phyloP scores from a whole-genome alignment of 768 basidiomycete genomes.

The Leccinum aurantiacum region DNA sequence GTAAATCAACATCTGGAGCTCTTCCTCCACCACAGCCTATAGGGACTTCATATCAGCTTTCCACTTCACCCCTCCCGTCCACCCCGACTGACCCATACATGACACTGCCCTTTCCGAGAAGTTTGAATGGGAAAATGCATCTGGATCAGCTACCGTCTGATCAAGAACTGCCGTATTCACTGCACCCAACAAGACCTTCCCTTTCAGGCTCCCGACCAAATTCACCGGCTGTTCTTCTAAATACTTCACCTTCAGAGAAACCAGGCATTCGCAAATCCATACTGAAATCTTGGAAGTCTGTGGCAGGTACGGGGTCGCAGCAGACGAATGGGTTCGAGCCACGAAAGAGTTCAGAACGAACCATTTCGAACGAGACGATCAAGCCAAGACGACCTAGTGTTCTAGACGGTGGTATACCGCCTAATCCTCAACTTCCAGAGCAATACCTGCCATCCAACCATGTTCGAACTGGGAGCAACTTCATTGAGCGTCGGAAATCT shows the following conservation, averaged over 20 bases:
- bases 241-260: constrained; percentile 40
- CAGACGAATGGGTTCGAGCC: constrained; percentile 33
- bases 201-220: constrained; percentile 34
- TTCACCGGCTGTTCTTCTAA: constrained; percentile 21
- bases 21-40: constrained; percentile 35
- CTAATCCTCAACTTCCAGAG: constrained; percentile 62
- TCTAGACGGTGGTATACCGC: constrained; percentile 49
- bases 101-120: constrained; percentile 30
- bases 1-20: constrained; percentile 44
- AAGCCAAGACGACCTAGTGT: constrained; percentile 49
- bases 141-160: constrained; percentile 63
- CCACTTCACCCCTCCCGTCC: constrained; percentile 34
- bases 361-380: constrained; percentile 34
- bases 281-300: constrained; percentile 61
- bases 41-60: constrained; percentile 35
- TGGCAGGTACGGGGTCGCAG: constrained; percentile 36
- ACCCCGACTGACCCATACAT: constrained; percentile 33
- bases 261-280: constrained; percentile 64
- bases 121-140: constrained; percentile 17
- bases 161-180: constrained; percentile 58
- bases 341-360: constrained; percentile 42
- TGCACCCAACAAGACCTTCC: constrained; percentile 33
- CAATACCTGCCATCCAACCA: constrained; percentile 41
- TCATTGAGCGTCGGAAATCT: constrained; percentile 30
- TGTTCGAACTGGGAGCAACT: constrained; percentile 31